Conservation (phyloP, 352 stramenopile genomes). For the Pythium grandisporangium region DNA sequence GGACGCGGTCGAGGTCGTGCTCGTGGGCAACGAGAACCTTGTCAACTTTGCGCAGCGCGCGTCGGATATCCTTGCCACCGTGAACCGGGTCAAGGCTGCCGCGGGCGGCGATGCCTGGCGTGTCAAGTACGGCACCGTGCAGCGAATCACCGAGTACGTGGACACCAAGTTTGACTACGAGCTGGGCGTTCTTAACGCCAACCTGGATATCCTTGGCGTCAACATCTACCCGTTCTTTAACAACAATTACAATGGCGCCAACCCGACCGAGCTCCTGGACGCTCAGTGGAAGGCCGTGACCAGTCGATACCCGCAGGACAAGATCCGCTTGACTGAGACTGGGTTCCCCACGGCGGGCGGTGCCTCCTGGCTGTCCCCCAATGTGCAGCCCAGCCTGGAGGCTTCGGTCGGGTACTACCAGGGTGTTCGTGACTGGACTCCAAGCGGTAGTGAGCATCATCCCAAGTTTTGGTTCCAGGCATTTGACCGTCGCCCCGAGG, state of each 20-base stretch:
- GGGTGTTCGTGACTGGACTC: constrained; percentile 16
- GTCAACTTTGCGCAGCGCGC: constrained; percentile 5
- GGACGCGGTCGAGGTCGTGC: constrained; percentile 27
- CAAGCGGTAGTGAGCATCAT: not conserved
- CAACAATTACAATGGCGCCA: constrained; percentile 14
- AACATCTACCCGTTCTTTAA: constrained; percentile 40
- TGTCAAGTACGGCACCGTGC: constrained; percentile 43
- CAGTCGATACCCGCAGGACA: constrained; percentile 12
- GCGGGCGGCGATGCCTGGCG: constrained; percentile 12
- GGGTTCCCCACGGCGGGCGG: constrained; percentile 17
- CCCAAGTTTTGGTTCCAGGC: constrained; percentile 29
- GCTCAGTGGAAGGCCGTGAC: constrained; percentile 13
- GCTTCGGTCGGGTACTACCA: constrained; percentile 19
- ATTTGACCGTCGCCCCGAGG: constrained; percentile 20
- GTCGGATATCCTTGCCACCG: constrained; percentile 15
- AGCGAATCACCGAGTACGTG: constrained; percentile 21
- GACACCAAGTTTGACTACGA: constrained; percentile 10
- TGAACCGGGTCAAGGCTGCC: constrained; percentile 20
- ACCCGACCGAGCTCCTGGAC: constrained; percentile 14
- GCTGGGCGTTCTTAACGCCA: constrained; percentile 4
- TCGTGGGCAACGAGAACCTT: constrained; percentile 37
- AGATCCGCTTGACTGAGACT: constrained; percentile 23
- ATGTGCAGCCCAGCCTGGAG: constrained; percentile 10
- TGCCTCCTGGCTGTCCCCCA: constrained; percentile 9
- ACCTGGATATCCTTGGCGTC: constrained; percentile 14